Percentiles rank a stretch among this genome's conserved stretches.
phyloP scores from a whole-genome alignment of 148 eudicot genomes.

The Camellia japonica region DNA sequence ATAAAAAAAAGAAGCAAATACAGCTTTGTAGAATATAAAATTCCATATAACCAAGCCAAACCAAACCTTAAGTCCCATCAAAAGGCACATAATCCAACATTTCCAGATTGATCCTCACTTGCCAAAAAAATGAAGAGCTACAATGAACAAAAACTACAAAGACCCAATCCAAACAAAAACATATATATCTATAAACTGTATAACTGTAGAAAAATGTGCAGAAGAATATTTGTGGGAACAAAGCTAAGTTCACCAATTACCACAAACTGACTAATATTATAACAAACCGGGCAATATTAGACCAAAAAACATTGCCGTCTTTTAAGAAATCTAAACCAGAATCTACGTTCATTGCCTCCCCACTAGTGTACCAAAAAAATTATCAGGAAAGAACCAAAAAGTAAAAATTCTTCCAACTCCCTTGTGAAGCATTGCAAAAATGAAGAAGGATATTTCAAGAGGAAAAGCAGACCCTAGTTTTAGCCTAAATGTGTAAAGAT shows the following conservation, averaged over 20 bases:
- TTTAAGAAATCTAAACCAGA: neutral
- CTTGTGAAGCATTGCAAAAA: neutral
- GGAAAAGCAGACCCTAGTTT: too few relatives aligned
- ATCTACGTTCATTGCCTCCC: neutral
- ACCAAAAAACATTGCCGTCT: neutral
- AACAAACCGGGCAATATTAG: neutral
- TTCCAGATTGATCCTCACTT: neutral
- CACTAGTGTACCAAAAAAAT: neutral
- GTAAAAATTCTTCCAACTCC: neutral
- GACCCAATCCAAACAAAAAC: neutral
- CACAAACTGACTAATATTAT: neutral
- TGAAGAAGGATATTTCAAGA: too few relatives aligned
- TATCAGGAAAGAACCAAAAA: neutral
- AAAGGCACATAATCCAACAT: too few relatives aligned
- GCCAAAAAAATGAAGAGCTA: conserved; percentile 7
- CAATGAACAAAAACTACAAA: neutral
- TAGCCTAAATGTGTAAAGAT: too few relatives aligned
- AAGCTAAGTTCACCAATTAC: neutral
- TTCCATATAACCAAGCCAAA: neutral
- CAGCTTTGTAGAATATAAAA: neutral
- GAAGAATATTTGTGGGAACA: neutral
- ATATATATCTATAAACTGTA: neutral
- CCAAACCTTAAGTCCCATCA: neutral
- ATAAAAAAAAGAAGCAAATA: neutral
- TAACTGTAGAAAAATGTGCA: neutral